Evolutionary conservation across 192 early-diverging fungal species (phyloP).

Genomic region (Lunasporangiospora selenospora): DNA sequence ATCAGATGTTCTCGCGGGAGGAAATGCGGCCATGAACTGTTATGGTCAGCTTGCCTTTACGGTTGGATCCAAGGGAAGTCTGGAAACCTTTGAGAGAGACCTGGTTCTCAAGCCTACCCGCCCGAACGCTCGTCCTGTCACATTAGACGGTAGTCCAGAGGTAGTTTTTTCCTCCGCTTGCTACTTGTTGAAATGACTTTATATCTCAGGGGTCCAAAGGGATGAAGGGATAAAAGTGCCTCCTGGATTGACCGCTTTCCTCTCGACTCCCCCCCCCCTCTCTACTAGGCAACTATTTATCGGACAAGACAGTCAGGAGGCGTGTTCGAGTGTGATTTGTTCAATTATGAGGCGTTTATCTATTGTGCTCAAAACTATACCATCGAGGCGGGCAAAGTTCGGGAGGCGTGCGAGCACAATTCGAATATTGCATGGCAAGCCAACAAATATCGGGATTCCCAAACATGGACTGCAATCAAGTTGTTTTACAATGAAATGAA

Average conservation of each 20-base stretch:
- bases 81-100: slow-evolving; percentile 35
- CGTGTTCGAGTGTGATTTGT: slow-evolving; percentile 49
- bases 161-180: slow-evolving; percentile 3
- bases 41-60: slow-evolving; percentile 72
- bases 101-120: slow-evolving; percentile 25
- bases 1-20: slow-evolving; percentile 54
- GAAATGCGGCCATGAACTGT: slow-evolving; percentile 67
- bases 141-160: slow-evolving; percentile 44
- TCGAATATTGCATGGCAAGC: slow-evolving; percentile 69
- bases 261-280: slow-evolving; percentile 1
- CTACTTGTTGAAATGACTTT: too few species aligned
- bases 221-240: background rate
- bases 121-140: slow-evolving; percentile 9
- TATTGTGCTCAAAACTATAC: slow-evolving; percentile 73
- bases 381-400: slow-evolving; percentile 55
- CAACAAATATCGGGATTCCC: slow-evolving; percentile 64
- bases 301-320: slow-evolving; percentile 39
- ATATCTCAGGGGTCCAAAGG: too few species aligned
- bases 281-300: slow-evolving; percentile 22
- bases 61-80: slow-evolving; percentile 50
- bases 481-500: slow-evolving; percentile 61
- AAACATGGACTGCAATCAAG: slow-evolving; percentile 79
- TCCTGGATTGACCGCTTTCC: background rate
- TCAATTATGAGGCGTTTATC: slow-evolving; percentile 72
- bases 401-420: slow-evolving; percentile 65